phyloP scores from a whole-genome alignment of 768 basidiomycete species.

The Auricularia sp. region DNA sequence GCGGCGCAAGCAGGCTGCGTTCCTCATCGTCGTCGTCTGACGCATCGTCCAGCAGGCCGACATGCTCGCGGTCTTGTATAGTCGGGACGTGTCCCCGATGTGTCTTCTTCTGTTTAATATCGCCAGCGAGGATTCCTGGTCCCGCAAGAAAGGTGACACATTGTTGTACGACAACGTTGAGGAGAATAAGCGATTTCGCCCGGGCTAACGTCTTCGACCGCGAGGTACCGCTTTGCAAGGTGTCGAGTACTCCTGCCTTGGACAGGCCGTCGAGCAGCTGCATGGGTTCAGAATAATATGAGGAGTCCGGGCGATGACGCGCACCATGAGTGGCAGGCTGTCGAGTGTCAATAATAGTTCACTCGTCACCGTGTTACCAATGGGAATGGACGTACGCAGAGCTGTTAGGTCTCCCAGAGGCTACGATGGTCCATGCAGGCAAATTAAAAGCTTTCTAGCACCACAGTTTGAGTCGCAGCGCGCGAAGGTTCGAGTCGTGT shows the following conservation, averaged over 20 bases:
- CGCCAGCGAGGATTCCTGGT: neutral
- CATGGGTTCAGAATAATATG: neutral
- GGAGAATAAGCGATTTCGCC: neutral
- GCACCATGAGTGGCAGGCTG: neutral
- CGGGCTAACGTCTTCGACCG: neutral
- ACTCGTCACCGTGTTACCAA: too few relatives aligned
- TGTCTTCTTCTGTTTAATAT: neutral
- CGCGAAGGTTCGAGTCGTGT: too few relatives aligned
- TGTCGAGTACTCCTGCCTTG: neutral
- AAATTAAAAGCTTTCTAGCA: neutral
- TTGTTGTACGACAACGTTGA: conserved; percentile 1
- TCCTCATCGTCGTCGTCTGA: neutral
- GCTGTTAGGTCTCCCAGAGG: neutral
- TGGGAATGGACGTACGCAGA: neutral
- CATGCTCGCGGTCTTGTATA: neutral
- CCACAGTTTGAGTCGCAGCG: neutral
- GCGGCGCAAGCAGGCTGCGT: neutral
- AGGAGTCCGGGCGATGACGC: neutral
- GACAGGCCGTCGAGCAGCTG: neutral
- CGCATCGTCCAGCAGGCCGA: neutral
- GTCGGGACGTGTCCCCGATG: neutral
- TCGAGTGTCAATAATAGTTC: too few relatives aligned
- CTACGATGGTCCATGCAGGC: neutral
- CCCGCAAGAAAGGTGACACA: neutral
- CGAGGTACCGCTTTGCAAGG: neutral